Evolutionary conservation across 108 stramenopile genomes (phyloP), one percentile per base, ranked within the genome.

Genomic region (Fragilaria radians): DNA sequence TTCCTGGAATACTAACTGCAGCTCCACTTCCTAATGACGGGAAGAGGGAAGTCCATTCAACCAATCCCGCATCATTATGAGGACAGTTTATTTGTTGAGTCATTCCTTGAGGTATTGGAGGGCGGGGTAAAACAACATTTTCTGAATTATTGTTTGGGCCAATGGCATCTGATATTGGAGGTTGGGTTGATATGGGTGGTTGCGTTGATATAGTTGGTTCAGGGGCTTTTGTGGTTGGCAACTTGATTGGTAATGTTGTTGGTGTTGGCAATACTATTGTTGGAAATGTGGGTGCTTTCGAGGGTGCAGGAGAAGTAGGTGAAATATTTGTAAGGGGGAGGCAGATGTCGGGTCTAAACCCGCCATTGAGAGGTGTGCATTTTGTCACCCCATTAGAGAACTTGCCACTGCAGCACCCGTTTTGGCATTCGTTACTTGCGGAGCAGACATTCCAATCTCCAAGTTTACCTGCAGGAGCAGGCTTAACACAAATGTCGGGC

Each of bases 1-100:
- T 52, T 9, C 5, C 27, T 19, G 72, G 72, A 9, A 73, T 28
- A 25, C 47, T 57, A 17, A 68, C 66, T 7, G 36, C 7, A 11
- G 7, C 11, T 7, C 14, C 36, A 14, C 11, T 7, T n/a, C n/a
- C n/a, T 7, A 42, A 14, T 7, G 36, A 14, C 14, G 36, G 14
- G 14, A 42, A 42, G 11, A 42, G 36, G 7, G 36, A 42, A 11
- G 14, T 42, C 36, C 36, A 42, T 11, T 42, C 36, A 42, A 42
- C 36, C 36, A 42, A 42, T 42, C 36, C 36, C 7, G 14, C 36
- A 11, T 42, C 36, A 42, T 42, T 42, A 14, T 42, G 36, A 42
- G 36, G 36, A 42, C 36, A 42, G 36, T 42, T 42, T 7, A 14
- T 42, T 14, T 42, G 36, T 14, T 42, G 36, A 42, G 36, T 11